Evolutionary conservation across 2,329 filamentous ascomycete species (phyloP), one percentile per base, ranked within the genome.

Genomic region (Lasiodiplodia sp.): DNA sequence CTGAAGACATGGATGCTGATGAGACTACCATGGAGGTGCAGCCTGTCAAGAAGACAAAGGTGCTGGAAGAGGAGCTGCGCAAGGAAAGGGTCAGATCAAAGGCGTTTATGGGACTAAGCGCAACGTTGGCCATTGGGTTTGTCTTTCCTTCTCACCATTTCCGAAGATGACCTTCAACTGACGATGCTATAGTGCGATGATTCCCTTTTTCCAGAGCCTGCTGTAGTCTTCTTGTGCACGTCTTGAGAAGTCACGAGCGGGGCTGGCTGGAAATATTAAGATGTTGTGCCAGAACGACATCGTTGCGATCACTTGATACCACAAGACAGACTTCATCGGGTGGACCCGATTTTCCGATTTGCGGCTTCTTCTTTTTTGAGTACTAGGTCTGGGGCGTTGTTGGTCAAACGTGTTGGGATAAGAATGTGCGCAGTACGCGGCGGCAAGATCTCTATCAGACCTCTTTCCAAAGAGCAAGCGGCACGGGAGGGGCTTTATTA

Each of bases 41-140:
- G 69, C 89, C 78, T 18, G 80, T 81, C 7, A 98, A 98, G 88
- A 93, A 91, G 77, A 88, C 87, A 51, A 93, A 90, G 85, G 75
- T 79, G 16, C 77, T 93, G 1, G 92, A 96, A 78, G 87, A 92
- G 55, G 91, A 96, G 80, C 79, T 96, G 73, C 91, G 91, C 80
- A 94, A 93, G 82, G 91, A 96, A 82, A 92, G 90, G 76, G 93
- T 97, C 72, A 91, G 93, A 82, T 93, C 90, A 80, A 89, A 94
- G 77, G 93, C 96, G 57, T 84, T 97, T 70, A 86, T 97, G 71
- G 95, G 96, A 69, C 88, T 98, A 66, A 92, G 91, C 71, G 93
- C 93, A 69, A 96, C 93, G 57, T 86, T 97, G 78, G 93, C 92
- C 68, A 87, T 97, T 79, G 94, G 94, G 96, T 98, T 88, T 84